phyloP scores from a whole-genome alignment of 208 protist genomes.

The Trypanosoma grayi region DNA sequence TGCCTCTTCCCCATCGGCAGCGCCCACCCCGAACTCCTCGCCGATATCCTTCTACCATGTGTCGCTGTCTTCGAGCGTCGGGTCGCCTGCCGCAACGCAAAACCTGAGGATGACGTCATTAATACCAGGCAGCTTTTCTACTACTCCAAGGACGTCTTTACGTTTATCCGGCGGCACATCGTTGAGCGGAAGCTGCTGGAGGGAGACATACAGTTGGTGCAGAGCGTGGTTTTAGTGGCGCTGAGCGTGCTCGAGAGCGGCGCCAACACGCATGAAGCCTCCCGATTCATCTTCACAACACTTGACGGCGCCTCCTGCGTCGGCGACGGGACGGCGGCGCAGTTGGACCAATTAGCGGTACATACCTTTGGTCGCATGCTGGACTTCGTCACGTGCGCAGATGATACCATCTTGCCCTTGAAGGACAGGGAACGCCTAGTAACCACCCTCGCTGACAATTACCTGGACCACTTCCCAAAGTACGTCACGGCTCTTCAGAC shows the following conservation, averaged over 20 bases:
- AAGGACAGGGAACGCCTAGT: slow-evolving; percentile 33
- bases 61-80: slow-evolving; percentile 35
- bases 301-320: slow-evolving; percentile 18
- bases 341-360: slow-evolving; percentile 30
- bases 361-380: slow-evolving; percentile 41
- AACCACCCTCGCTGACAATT: slow-evolving; percentile 39
- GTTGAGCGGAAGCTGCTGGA: slow-evolving; percentile 44
- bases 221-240: slow-evolving; percentile 31
- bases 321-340: slow-evolving; percentile 17
- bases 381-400: slow-evolving; percentile 32
- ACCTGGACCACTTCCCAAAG: slow-evolving; percentile 42
- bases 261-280: slow-evolving; percentile 30
- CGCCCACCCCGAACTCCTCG: slow-evolving; percentile 36
- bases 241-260: slow-evolving; percentile 44
- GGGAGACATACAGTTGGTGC: slow-evolving; percentile 26
- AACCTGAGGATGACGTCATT: slow-evolving; percentile 45
- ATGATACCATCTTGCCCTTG: slow-evolving; percentile 28
- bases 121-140: slow-evolving; percentile 61
- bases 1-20: slow-evolving; percentile 55
- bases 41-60: slow-evolving; percentile 32
- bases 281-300: slow-evolving; percentile 37
- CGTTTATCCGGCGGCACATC: slow-evolving; percentile 47
- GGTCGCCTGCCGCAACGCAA: background rate
- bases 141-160: slow-evolving; percentile 60
- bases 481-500: slow-evolving; percentile 31